Base-by-base conservation (phyloP, 257 asterid genomes). In the Linderniella brevidens region DNA sequence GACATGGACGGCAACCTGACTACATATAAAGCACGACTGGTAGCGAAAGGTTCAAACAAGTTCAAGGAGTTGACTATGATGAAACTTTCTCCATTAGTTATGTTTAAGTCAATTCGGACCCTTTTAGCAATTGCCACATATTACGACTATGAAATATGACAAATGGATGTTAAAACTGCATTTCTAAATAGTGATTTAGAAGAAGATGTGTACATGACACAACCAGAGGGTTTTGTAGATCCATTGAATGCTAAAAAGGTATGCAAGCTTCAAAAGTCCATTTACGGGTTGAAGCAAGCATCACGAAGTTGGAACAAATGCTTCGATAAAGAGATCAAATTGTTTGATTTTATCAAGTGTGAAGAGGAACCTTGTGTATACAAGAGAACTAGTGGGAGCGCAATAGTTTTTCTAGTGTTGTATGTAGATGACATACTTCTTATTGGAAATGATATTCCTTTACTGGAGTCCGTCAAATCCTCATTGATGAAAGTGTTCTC, bases 241-340 rank as follows among this genome's bases (percentile, higher is more conserved):
- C 5, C 9, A n/a, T 10, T 8, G 8, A 0, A 13, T 13, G 1
- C 7, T 4, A 3, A 4, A 1, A 49, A 29, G 15, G 18, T 35
- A 13, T 32, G 54, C 41, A 49, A 49, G 54, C 54, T 49, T 11
- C 13, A 48, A 5, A 48, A 9, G 13, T 48, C 53, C 39, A 48
- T 32, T 48, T 48, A 48, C n/a, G 40, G 53, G 35, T 14, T 48
- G 3, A 48, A 48, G 15, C 40, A 48, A 20, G 39, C 16, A 19
- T 48, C 53, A 7, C 13, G 53, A 38, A 19, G 39, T 29, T 48
- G 38, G 37, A 48, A 48, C 15, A 9, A 3, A 8, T 38, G 53
- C 4, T 48, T 48, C 35, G 53, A 48, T 13, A 15, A 48, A 13
- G 53, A 14, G 9, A 13, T 48, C 25, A 48, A n/a, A 29, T 37